Evolutionary conservation across 441 rosid genomes (phyloP).

Genomic region (Breynia disticha): DNA sequence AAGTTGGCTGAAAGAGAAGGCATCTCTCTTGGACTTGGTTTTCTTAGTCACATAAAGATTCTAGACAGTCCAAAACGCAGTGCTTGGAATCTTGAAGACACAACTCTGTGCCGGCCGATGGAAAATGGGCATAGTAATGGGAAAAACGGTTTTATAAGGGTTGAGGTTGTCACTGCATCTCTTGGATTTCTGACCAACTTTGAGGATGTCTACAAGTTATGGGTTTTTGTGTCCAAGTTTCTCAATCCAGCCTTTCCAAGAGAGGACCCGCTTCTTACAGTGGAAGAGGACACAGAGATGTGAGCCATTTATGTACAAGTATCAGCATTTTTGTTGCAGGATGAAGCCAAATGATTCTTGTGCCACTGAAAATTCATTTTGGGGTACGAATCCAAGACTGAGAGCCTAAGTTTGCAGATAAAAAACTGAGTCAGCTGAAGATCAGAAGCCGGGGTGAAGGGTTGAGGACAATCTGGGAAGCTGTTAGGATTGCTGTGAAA

Average conservation of each 20-base stretch:
- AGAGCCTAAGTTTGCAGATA: not conserved
- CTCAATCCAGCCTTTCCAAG: slow-evolving; percentile 56
- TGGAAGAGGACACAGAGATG: slow-evolving; percentile 63
- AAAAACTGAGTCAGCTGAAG: slow-evolving; percentile 16
- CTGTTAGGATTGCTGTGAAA: slow-evolving; percentile 1
- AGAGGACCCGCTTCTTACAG: slow-evolving; percentile 68
- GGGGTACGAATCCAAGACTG: slow-evolving; percentile 20
- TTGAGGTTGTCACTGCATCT: slow-evolving; percentile 92
- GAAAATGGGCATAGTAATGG: slow-evolving; percentile 48
- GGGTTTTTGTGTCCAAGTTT: slow-evolving; percentile 87
- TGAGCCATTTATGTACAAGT: slow-evolving; percentile 10
- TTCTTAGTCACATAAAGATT: slow-evolving; percentile 70
- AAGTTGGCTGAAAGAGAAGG: slow-evolving; percentile 92
- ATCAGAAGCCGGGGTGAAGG: slow-evolving; percentile 17
- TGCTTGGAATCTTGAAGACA: slow-evolving; percentile 44
- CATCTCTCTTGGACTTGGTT: slow-evolving; percentile 74
- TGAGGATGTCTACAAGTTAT: slow-evolving; percentile 85
- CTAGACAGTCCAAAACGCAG: slow-evolving; percentile 51
- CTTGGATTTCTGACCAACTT: slow-evolving; percentile 90
- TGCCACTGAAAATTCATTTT: not conserved
- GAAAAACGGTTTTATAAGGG: slow-evolving; percentile 60
- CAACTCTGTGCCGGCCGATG: slow-evolving; percentile 48
- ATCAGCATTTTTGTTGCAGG: slow-evolving; percentile 11
- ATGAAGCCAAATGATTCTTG: slow-evolving; percentile 2
- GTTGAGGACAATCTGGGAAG: slow-evolving; percentile 3